phyloP scores from a whole-genome alignment of 495 filamentous ascomycete species.

The Neurospora sp. region DNA sequence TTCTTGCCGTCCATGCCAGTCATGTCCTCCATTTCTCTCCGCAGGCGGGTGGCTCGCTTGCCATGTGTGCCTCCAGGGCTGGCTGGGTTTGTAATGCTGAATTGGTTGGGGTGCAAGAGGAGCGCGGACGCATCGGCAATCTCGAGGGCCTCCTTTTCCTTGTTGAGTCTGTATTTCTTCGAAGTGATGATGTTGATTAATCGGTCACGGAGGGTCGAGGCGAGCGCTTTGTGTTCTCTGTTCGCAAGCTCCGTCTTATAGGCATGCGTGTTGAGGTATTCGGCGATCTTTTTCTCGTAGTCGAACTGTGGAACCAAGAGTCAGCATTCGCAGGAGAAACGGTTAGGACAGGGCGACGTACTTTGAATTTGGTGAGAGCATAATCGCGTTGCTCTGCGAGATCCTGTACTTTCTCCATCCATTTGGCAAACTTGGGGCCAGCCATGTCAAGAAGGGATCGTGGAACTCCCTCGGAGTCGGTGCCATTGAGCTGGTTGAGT shows the following conservation, averaged over 20 bases:
- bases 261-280: conserved; percentile 41
- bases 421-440: conserved; percentile 71
- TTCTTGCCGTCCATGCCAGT: conserved; percentile 59
- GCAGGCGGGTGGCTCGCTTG: conserved; percentile 72
- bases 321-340: conserved; percentile 6
- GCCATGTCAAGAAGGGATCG: conserved; percentile 49
- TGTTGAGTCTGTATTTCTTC: conserved; percentile 65
- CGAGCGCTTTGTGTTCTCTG: conserved; percentile 70
- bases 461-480: conserved; percentile 32
- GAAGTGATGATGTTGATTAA: conserved; percentile 65
- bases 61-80: conserved; percentile 73
- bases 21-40: conserved; percentile 70
- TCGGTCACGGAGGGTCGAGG: conserved; percentile 71
- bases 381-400: conserved; percentile 75
- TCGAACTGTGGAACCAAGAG: conserved; percentile 30
- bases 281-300: conserved; percentile 42
- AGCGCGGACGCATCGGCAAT: conserved; percentile 81
- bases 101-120: conserved; percentile 86
- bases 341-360: conserved; percentile 32
- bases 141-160: conserved; percentile 82
- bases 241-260: conserved; percentile 66
- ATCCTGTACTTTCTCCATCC: conserved; percentile 76
- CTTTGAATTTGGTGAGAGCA: conserved; percentile 62
- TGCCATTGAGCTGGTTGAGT: conserved; percentile 48
- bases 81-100: conserved; percentile 67